phyloP scores from a whole-genome alignment of 73 alveolate species.

The Stentor roeselii region DNA sequence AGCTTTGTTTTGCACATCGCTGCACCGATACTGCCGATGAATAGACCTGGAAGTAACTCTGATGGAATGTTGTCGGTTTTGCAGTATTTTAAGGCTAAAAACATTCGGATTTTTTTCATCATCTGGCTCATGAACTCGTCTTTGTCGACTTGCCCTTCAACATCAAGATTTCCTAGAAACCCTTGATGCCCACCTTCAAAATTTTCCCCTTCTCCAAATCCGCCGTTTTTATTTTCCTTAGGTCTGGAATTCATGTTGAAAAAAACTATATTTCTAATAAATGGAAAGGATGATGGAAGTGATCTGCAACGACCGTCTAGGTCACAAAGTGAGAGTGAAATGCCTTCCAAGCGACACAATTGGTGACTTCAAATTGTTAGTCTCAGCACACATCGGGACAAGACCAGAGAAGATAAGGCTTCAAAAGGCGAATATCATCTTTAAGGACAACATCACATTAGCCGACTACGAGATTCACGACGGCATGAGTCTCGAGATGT shows the following conservation, averaged over 20 bases:
- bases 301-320: constrained; percentile 82
- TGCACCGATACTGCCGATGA: constrained; percentile 20
- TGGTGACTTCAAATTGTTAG: constrained; percentile 63
- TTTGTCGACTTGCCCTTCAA: too few relatives aligned
- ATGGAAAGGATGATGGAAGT: constrained; percentile 75
- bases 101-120: background rate
- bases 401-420: constrained; percentile 81
- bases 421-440: constrained; percentile 64
- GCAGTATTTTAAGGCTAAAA: background rate
- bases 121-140: too few relatives aligned
- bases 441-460: constrained; percentile 81
- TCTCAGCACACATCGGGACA: constrained; percentile 83
- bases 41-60: background rate
- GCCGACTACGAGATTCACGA: constrained; percentile 89
- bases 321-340: constrained; percentile 82
- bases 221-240: too few relatives aligned
- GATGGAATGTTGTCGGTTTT: background rate
- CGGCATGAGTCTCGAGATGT: constrained; percentile 83
- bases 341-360: constrained; percentile 83
- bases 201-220: too few relatives aligned
- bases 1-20: background rate
- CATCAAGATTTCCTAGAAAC: too few relatives aligned
- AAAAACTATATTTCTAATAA: too few relatives aligned
- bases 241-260: too few relatives aligned
- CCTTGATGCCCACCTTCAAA: too few relatives aligned